Percentiles rank a stretch among this genome's conserved stretches.
phyloP scores from a whole-genome alignment of 2,329 filamentous ascomycete genomes.

The Fusarium cyanostomum region DNA sequence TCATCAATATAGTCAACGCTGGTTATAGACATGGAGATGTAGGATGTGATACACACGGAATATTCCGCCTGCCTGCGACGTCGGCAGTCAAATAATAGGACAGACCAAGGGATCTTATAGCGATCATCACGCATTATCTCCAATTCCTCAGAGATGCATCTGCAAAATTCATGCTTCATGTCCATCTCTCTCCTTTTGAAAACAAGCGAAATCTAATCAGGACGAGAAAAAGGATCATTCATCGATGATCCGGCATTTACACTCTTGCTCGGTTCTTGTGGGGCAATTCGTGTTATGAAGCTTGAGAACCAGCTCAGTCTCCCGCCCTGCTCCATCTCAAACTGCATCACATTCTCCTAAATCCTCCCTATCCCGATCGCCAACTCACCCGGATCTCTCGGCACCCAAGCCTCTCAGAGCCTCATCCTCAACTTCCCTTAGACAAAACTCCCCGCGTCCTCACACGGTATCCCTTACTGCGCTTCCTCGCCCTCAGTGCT shows the following conservation, averaged over 20 bases:
- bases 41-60: background rate
- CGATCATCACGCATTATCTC: constrained; percentile 29
- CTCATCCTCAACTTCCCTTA: background rate
- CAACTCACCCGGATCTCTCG: constrained; percentile 30
- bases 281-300: background rate
- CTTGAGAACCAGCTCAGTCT: background rate
- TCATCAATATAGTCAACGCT: constrained; percentile 34
- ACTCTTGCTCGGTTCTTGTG: background rate
- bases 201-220: background rate
- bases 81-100: constrained; percentile 16
- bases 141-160: constrained; percentile 9
- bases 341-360: too few relatives aligned
- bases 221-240: too few relatives aligned
- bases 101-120: background rate
- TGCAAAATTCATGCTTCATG: constrained; percentile 6
- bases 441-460: constrained; percentile 10
- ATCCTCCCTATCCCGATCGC: constrained; percentile 16
- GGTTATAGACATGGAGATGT: background rate
- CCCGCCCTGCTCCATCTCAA: constrained; percentile 18
- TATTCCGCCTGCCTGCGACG: background rate
- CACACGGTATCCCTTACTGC: constrained; percentile 8
- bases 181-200: constrained; percentile 16
- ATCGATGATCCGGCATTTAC: background rate
- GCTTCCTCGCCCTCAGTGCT: constrained; percentile 7
- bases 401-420: constrained; percentile 13